These are phyloP conservation scores for Asterionellopsis glacialis DNA, from an alignment of 108 stramenopile species.

Conservation along the genomic window DNA sequence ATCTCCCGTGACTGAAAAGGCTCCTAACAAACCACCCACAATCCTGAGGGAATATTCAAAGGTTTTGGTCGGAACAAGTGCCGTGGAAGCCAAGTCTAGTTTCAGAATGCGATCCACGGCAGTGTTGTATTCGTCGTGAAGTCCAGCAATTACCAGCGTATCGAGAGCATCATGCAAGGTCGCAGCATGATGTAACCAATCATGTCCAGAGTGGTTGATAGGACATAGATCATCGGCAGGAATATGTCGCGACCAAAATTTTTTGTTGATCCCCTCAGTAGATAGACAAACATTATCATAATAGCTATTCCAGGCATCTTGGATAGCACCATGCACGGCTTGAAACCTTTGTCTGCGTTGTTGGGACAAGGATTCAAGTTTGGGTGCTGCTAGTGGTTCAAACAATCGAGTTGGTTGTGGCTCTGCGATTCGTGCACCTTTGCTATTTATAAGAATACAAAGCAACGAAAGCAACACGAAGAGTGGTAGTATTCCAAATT, in stretches of 20 bases:
- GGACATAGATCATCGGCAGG: conserved; percentile 48
- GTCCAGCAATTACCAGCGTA: conserved; percentile 56
- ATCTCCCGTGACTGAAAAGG: conserved; percentile 54
- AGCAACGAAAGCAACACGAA: too few relatives aligned
- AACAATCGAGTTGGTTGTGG: too few relatives aligned
- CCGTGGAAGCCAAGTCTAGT: conserved; percentile 13
- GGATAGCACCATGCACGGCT: conserved; percentile 19
- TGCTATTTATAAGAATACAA: too few relatives aligned
- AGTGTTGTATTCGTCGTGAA: conserved; percentile 47
- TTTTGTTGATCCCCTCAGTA: too few relatives aligned
- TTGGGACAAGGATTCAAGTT: neutral
- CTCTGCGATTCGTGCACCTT: too few relatives aligned
- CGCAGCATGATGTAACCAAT: conserved; percentile 43
- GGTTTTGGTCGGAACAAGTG: conserved; percentile 47
- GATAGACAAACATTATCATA: too few relatives aligned
- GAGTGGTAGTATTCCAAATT: too few relatives aligned
- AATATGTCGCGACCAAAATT: too few relatives aligned
- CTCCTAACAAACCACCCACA: conserved; percentile 62
- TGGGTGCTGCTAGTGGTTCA: neutral
- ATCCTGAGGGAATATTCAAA: conserved; percentile 77
- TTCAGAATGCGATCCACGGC: conserved; percentile 26
- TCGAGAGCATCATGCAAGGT: conserved; percentile 71
- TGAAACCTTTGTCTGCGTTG: conserved; percentile 12
- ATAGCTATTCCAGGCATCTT: conserved; percentile 30
- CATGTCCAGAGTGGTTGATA: conserved; percentile 9